A percentile compares a stretch with the other conserved stretches of the same genome.
Conservation (phyloP, 371 early-diverging fungal species). For the Mortierella sp. region DNA sequence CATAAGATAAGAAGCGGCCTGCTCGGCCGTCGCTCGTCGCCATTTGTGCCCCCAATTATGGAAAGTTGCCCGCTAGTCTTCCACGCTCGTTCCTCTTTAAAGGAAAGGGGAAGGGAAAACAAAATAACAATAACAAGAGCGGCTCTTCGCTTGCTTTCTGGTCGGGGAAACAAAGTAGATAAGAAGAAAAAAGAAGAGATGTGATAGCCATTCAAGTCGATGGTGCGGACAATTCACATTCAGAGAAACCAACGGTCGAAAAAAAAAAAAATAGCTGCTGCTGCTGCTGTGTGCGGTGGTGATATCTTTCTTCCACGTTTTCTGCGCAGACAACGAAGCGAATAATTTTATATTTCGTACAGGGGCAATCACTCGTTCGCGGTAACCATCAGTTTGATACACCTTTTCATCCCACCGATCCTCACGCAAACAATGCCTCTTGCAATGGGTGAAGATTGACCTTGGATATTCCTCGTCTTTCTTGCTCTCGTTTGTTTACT, state of each 20-base stretch:
- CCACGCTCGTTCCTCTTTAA: background rate
- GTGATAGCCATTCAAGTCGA: background rate
- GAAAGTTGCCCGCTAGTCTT: background rate
- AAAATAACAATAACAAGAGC: background rate
- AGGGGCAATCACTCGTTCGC: too few relatives aligned
- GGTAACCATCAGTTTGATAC: too few relatives aligned
- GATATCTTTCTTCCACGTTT: background rate
- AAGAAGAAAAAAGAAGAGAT: background rate
- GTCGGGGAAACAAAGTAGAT: slow-evolving; percentile 11
- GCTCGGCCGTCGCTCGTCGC: background rate
- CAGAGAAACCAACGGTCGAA: background rate
- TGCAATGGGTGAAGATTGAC: background rate
- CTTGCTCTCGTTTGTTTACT: background rate
- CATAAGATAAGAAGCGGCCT: background rate
- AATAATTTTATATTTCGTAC: too few relatives aligned
- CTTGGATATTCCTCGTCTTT: background rate
- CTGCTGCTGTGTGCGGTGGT: background rate
- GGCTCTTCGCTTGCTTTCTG: background rate
- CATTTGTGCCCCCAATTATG: background rate
- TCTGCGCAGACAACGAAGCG: too few relatives aligned
- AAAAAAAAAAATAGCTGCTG: background rate
- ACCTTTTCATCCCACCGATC: too few relatives aligned
- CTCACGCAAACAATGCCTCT: too few relatives aligned
- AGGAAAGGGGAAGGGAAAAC: background rate
- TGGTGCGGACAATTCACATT: background rate